phyloP scores from a whole-genome alignment of 495 filamentous ascomycete species.

The Lasiosphaeria miniovina region DNA sequence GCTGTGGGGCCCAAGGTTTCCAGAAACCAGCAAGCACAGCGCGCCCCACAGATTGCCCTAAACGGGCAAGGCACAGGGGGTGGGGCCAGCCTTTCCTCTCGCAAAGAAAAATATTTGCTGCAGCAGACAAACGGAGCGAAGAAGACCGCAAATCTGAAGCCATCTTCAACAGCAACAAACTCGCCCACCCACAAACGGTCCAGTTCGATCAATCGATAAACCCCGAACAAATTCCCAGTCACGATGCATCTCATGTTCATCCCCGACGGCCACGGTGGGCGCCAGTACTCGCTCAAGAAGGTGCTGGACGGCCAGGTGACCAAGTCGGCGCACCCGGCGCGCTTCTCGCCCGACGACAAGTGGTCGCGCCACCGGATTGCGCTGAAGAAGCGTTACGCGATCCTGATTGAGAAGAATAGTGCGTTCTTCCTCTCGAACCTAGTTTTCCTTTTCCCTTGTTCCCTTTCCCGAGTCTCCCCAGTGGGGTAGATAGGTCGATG shows the following conservation, averaged over 20 bases:
- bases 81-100: background rate
- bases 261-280: constrained; percentile 67
- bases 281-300: constrained; percentile 83
- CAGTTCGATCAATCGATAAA: background rate
- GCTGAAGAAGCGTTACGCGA: constrained; percentile 84
- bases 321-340: constrained; percentile 91
- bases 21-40: background rate
- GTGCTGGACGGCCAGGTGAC: constrained; percentile 75
- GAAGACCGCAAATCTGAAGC: background rate
- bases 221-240: constrained; percentile 5
- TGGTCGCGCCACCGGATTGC: constrained; percentile 92
- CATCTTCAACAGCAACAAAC: background rate
- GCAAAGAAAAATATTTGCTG: background rate
- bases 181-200: constrained; percentile 6
- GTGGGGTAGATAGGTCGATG: no score
- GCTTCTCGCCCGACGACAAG: constrained; percentile 97
- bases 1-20: no score
- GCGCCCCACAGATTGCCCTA: background rate
- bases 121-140: background rate
- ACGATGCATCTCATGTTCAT: constrained; percentile 87
- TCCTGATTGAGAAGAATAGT: constrained; percentile 84
- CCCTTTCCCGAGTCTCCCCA: background rate
- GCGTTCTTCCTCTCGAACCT: constrained; percentile 28
- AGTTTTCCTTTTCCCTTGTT: background rate
- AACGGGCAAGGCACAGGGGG: background rate